These are phyloP conservation scores for Aspergillus egyptiacus DNA, from an alignment of 495 filamentous ascomycete genomes.

Conservation along the genomic window DNA sequence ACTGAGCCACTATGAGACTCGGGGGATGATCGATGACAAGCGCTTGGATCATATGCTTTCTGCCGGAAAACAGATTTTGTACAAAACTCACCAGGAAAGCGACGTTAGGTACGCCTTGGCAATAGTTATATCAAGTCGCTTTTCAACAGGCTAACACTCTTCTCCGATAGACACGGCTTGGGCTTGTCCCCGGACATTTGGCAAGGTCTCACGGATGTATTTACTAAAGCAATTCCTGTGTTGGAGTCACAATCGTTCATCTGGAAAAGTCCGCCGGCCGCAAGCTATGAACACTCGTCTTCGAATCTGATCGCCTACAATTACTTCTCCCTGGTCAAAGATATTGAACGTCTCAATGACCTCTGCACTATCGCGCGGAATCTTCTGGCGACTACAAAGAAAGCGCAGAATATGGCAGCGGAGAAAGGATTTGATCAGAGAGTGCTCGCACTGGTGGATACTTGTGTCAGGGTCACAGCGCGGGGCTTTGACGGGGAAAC, in stretches of 20 bases:
- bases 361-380: slow-evolving; percentile 80
- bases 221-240: slow-evolving; percentile 55
- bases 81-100: slow-evolving; percentile 48
- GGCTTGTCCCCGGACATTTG: slow-evolving; percentile 60
- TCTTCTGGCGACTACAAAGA: slow-evolving; percentile 72
- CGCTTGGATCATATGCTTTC: slow-evolving; percentile 46
- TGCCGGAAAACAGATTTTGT: slow-evolving; percentile 45
- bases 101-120: slow-evolving; percentile 39
- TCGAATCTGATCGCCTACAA: slow-evolving; percentile 74
- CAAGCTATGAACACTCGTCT: slow-evolving; percentile 51
- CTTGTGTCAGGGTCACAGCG: slow-evolving; percentile 82
- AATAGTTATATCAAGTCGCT: background rate
- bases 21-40: slow-evolving; percentile 48
- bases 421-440: slow-evolving; percentile 72
- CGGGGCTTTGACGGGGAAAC: slow-evolving; percentile 82
- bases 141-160: slow-evolving; percentile 9
- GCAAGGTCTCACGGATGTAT: slow-evolving; percentile 58
- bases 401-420: slow-evolving; percentile 80
- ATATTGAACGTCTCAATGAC: slow-evolving; percentile 79
- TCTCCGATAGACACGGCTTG: slow-evolving; percentile 32
- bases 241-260: slow-evolving; percentile 58
- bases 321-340: slow-evolving; percentile 66
- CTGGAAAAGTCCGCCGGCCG: slow-evolving; percentile 50
- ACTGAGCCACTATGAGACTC: slow-evolving; percentile 45
- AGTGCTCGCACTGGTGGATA: slow-evolving; percentile 74